Evolutionary conservation across 768 basidiomycete species (phyloP), one percentile per base, ranked within the genome.

Genomic region (Lanmaoa rubissima): DNA sequence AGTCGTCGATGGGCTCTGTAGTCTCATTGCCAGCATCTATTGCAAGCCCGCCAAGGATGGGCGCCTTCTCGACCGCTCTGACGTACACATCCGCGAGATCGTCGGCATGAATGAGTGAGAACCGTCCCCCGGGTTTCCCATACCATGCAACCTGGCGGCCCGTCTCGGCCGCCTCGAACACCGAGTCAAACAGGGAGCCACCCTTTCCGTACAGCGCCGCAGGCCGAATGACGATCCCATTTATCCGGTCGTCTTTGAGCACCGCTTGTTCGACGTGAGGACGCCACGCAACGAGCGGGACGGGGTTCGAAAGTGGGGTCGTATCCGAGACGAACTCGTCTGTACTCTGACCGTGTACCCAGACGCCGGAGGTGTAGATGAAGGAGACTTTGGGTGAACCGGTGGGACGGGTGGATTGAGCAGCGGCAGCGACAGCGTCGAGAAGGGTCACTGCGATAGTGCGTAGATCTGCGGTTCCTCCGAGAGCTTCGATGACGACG

Each of bases 81-180:
- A 76, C 53, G 49, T 69, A 74, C 16, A 70, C 31, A 43, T 75
- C 73, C 11, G 74, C 74, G 21, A 72, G 61, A 52, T 74, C 74
- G 43, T 76, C 74, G 5, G 51, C 16, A 49, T 76, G 73, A 17
- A 76, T 66, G 17, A 69, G 57, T 12, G 64, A 42, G 21, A 62
- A 57, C n/a, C 72, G 65, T 12, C 64, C 54, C 7, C 66, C 72
- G 0, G 63, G 62, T 44, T 63, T 65, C 19, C 71, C 73, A 21
- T 63, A 59, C 61, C 64, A 67, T 6, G 53, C 55, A 6, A 69
- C 62, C 48, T 61, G 62, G 7, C 64, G 62, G 2, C 48, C 58
- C 1, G 35, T 21, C 26, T 56, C 62, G 12, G 71, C 64, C 0
- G 53, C 56, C 21, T 65, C 61, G 53, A 76, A 75, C 17, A 69